These are phyloP conservation scores for Aspergillus bridgeri DNA, from an alignment of 495 filamentous ascomycete genomes.

Conservation along the genomic window DNA sequence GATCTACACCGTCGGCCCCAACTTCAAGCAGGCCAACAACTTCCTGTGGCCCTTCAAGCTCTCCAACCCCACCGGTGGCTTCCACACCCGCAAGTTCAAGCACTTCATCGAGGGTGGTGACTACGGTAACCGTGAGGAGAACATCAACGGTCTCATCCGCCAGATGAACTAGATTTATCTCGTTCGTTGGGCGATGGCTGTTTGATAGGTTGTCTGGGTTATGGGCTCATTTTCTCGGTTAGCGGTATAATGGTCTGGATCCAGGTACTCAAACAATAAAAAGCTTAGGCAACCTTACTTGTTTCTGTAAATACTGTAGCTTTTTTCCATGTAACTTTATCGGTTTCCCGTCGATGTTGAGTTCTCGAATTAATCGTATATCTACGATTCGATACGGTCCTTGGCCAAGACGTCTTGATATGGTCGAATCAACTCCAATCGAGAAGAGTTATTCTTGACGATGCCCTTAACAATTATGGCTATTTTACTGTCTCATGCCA, in stretches of 20 bases:
- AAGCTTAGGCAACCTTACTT: slow-evolving; percentile 22
- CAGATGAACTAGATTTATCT: slow-evolving; percentile 86
- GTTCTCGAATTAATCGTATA: no score
- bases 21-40: slow-evolving; percentile 99
- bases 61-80: slow-evolving; percentile 93
- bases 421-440: no score
- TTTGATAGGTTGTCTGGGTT: slow-evolving; percentile 34
- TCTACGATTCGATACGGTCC: no score
- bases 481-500: no score
- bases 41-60: slow-evolving; percentile 99
- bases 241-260: slow-evolving; percentile 43
- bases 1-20: slow-evolving; percentile 96
- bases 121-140: slow-evolving; percentile 95
- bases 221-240: slow-evolving; percentile 31
- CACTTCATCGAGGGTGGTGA: slow-evolving; percentile 99
- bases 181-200: slow-evolving; percentile 24
- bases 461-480: no score
- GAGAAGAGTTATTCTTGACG: no score
- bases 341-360: no score
- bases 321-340: neutral
- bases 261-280: slow-evolving; percentile 27
- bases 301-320: neutral
- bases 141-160: slow-evolving; percentile 94
- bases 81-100: slow-evolving; percentile 95
- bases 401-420: no score